These are phyloP conservation scores for Venturiaceae sp. DNA, from an alignment of 2,329 filamentous ascomycete genomes.

Conservation along the genomic window DNA sequence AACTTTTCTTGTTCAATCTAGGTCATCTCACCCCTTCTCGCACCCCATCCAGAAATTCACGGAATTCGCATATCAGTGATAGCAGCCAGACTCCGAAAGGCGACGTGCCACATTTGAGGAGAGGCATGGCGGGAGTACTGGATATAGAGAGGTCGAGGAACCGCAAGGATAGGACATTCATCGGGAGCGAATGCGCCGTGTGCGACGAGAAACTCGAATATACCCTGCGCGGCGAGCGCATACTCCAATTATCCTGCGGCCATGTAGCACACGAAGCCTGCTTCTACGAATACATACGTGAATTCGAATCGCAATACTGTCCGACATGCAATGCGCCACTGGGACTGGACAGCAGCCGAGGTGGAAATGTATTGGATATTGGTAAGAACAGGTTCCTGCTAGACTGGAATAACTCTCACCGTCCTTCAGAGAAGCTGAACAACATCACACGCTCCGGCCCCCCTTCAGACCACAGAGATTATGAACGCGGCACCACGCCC, in stretches of 20 bases:
- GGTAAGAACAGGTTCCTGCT: slow-evolving; percentile 44
- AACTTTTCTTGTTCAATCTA: background rate
- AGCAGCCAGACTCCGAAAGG: slow-evolving; percentile 4
- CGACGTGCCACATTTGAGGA: slow-evolving; percentile 19
- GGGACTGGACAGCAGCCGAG: slow-evolving; percentile 83
- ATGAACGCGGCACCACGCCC: background rate
- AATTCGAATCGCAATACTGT: slow-evolving; percentile 88
- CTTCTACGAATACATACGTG: slow-evolving; percentile 96
- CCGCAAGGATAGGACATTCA: slow-evolving; percentile 85
- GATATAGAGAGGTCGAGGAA: slow-evolving; percentile 68
- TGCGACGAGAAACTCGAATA: slow-evolving; percentile 96
- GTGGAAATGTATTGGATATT: slow-evolving; percentile 85
- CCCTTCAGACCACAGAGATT: slow-evolving; percentile 23
- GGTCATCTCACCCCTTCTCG: background rate
- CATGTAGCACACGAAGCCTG: slow-evolving; percentile 97
- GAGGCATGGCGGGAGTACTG: slow-evolving; percentile 54
- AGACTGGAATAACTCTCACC: background rate
- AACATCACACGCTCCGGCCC: slow-evolving; percentile 78
- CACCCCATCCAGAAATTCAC: background rate
- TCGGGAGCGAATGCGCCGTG: slow-evolving; percentile 88
- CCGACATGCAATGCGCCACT: slow-evolving; percentile 88
- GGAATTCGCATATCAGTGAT: background rate
- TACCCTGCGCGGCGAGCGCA: slow-evolving; percentile 84
- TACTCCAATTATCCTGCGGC: slow-evolving; percentile 91
- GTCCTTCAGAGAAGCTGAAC: slow-evolving; percentile 57